Percentiles rank a stretch among this genome's conserved stretches.
Conservation (phyloP, 73 alveolate genomes). For the Paramecium sexaurelia region DNA sequence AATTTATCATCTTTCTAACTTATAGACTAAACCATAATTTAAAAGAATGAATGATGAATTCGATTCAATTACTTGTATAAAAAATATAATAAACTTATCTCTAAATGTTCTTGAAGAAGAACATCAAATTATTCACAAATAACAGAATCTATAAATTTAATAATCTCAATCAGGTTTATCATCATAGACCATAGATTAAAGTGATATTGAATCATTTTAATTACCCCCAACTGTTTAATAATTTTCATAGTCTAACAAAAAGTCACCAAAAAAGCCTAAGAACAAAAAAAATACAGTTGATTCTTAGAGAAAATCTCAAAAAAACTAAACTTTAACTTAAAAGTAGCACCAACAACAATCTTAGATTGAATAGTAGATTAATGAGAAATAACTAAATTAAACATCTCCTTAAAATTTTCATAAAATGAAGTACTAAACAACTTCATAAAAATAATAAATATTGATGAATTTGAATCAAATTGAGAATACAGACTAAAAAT, state of each 20-base stretch:
- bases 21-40: not conserved
- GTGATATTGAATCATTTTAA: not conserved
- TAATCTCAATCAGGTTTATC: not conserved
- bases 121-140: not conserved
- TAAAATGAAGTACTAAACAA: not conserved
- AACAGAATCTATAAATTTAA: not conserved
- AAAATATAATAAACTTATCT: not conserved
- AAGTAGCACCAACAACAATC: not conserved
- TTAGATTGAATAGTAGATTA: not conserved
- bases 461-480: not conserved
- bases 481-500: not conserved
- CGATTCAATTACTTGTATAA: not conserved
- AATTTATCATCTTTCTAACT: not conserved
- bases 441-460: not conserved
- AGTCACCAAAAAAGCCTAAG: not conserved
- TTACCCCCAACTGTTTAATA: not conserved
- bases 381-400: not conserved
- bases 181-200: not conserved
- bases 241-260: not conserved
- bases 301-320: not conserved
- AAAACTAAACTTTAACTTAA: not conserved
- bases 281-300: not conserved
- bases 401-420: not conserved
- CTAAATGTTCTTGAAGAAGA: not conserved
- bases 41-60: constrained; percentile 8